Evolutionary conservation across 2,329 filamentous ascomycete genomes (phyloP).

Genomic region (Neonectria sp.): DNA sequence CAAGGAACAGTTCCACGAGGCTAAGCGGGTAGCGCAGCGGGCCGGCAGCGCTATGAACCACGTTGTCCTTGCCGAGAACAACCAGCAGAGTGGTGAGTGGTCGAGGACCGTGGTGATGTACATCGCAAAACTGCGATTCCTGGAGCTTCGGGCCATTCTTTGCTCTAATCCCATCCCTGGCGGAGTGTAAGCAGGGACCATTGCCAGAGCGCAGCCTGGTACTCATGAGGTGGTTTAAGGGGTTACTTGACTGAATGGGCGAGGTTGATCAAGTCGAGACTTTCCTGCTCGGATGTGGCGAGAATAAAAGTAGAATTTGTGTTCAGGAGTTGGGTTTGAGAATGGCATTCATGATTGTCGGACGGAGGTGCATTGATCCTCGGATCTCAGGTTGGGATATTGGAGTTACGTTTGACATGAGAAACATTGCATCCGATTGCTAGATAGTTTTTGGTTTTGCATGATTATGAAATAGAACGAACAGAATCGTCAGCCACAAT

Average conservation of each 20-base stretch:
- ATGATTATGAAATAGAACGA: too few relatives aligned
- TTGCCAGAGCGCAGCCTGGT: neutral
- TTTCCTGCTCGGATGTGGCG: neutral
- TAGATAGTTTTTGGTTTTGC: neutral
- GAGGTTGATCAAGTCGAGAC: neutral
- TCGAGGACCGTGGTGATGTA: neutral
- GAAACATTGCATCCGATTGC: neutral
- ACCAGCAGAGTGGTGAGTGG: neutral
- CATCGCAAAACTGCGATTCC: neutral
- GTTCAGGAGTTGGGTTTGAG: neutral
- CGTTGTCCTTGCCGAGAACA: neutral
- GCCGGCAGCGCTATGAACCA: constrained; percentile 27
- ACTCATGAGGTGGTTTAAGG: neutral
- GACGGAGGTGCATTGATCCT: neutral
- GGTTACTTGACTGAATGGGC: neutral
- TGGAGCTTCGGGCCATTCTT: neutral
- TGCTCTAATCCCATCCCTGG: neutral
- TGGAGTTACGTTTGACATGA: neutral
- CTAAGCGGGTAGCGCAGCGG: constrained; percentile 33
- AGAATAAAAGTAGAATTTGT: neutral
- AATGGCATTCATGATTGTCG: neutral
- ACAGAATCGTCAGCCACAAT: too few relatives aligned
- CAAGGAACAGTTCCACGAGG: constrained; percentile 8
- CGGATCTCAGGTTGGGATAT: neutral
- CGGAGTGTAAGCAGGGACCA: neutral